Conservation (phyloP, 208 protist species). For the Leishmania amazonensis region DNA sequence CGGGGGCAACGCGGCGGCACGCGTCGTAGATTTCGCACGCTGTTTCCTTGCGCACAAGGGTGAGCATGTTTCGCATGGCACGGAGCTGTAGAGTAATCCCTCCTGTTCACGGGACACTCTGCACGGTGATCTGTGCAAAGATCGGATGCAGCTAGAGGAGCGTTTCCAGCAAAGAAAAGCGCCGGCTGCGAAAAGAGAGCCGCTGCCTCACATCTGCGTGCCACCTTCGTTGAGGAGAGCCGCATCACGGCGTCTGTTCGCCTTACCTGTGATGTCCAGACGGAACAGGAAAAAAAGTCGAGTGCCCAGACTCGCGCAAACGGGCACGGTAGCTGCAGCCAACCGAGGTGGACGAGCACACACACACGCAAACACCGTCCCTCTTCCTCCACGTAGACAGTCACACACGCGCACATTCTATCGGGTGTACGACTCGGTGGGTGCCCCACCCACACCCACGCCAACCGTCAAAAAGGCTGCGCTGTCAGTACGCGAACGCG, state of each 20-base stretch:
- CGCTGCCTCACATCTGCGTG: not conserved
- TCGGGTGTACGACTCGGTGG: too few species aligned
- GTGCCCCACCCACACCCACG: not conserved
- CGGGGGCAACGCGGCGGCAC: not conserved
- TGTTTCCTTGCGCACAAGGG: not conserved
- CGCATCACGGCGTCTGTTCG: not conserved
- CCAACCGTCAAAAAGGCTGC: slow-evolving; percentile 2
- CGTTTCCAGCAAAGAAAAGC: not conserved
- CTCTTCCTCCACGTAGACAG: not conserved
- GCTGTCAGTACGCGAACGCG: slow-evolving; percentile 45
- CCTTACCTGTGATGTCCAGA: not conserved
- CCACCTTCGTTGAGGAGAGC: not conserved
- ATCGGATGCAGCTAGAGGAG: not conserved
- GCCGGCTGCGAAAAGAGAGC: not conserved
- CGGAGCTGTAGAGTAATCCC: not conserved
- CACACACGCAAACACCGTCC: not conserved
- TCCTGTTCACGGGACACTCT: not conserved
- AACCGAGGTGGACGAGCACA: not conserved
- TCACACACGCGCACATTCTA: not conserved
- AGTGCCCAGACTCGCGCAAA: not conserved
- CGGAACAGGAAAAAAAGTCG: not conserved
- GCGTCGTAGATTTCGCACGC: not conserved
- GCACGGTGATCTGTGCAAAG: not conserved
- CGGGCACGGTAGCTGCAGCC: not conserved
- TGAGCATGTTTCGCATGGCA: not conserved